Base-by-base conservation (phyloP, 2,329 filamentous ascomycete species). In the Leptographium flavum region DNA sequence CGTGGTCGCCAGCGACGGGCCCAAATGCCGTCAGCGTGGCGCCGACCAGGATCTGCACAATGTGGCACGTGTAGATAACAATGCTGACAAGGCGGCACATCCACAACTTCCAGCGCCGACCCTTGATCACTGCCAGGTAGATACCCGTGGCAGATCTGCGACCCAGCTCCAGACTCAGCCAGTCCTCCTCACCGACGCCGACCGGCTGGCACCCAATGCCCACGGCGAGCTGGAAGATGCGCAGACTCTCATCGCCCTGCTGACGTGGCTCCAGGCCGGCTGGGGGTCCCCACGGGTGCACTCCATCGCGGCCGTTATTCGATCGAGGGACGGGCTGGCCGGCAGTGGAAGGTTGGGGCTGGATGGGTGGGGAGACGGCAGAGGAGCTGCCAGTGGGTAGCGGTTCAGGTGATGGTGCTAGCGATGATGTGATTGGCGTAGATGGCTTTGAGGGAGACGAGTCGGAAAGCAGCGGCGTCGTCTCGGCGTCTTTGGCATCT, bases 1-100 rank as follows among this genome's bases (percentile, higher is more conserved):
- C 57, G 50, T 79, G 68, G 15, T 69, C 61, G 2, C 70, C 63
- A 15, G 69, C 63, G 0, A 56, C 54, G 0, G 69, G 61, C 0
- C 70, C 69, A 9, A 73, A 57, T 0, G 66, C 62, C 1, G 69
- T 70, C 13, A 74, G 57, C 0, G 60, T 59, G 0, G 69, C 69
- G 4, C 67, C 69, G 39, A 71, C 61, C 33, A 72, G 54, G 37
- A 73, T 63, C 49, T 73, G 68, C 1, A 58, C 51, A 33, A 69
- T 58, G 49, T 71, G 64, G 32, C 62, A 60, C 1, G 57, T 19
- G 52, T 70, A 70, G 33, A 71, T 57, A 10, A 69, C 40, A 0
- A 54, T 45, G 32, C 59, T 60, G 10, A 68, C 53, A 1, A 60
- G 13, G 1, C 53, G 53, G 50, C 63, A 64, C 45, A 62, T 59